A percentile compares a stretch with the other conserved stretches of the same genome.
Evolutionary conservation across 441 rosid species (phyloP).

Genomic region (Brassica balearica): DNA sequence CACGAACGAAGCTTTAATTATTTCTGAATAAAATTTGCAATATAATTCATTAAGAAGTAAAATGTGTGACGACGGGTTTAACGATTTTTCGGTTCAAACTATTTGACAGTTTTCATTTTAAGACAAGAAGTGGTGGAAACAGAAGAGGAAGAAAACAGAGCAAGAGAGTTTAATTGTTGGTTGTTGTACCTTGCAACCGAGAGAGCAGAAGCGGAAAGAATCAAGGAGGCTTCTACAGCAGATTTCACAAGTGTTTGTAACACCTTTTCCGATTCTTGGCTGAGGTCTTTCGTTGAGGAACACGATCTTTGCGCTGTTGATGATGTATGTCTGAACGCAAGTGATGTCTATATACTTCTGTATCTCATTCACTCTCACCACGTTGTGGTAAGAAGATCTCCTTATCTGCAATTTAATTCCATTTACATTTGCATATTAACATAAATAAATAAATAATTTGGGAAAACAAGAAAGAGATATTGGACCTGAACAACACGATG

Average conservation of each 20-base stretch:
- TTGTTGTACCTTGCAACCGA: slow-evolving; percentile 79
- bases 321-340: slow-evolving; percentile 81
- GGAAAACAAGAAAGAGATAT: background rate
- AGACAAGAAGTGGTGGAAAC: background rate
- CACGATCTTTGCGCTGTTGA: slow-evolving; percentile 87
- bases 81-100: background rate
- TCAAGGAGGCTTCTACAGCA: slow-evolving; percentile 85
- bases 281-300: slow-evolving; percentile 87
- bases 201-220: slow-evolving; percentile 90
- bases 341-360: slow-evolving; percentile 78
- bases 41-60: background rate
- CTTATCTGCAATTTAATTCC: slow-evolving; percentile 58
- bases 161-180: background rate
- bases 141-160: slow-evolving; percentile 9
- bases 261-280: slow-evolving; percentile 90
- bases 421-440: no score
- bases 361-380: slow-evolving; percentile 84
- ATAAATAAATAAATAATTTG: no score
- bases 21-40: background rate
- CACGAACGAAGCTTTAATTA: slow-evolving; percentile 10
- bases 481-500: slow-evolving; percentile 76
- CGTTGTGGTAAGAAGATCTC: slow-evolving; percentile 90
- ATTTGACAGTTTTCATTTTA: background rate
- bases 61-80: slow-evolving; percentile 17
- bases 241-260: slow-evolving; percentile 85